Conservation (phyloP, 192 early-diverging fungal species). For the Geranomyces variabilis region DNA sequence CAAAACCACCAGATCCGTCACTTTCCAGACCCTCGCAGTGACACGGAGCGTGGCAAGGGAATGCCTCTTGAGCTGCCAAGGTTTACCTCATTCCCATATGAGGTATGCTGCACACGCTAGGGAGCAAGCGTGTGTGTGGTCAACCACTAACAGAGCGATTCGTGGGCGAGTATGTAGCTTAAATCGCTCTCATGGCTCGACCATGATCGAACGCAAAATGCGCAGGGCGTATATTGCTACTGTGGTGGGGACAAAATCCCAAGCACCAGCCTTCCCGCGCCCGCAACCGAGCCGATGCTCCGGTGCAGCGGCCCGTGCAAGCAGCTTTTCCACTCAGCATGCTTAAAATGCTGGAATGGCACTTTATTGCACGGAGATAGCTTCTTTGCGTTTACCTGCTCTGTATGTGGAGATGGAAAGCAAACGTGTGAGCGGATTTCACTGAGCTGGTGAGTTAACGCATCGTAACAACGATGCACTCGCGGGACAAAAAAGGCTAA, state of each 20-base stretch:
- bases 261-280: conserved; percentile 27
- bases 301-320: conserved; percentile 62
- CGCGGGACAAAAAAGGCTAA: not conserved
- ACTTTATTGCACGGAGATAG: conserved; percentile 66
- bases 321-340: conserved; percentile 78
- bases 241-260: conserved; percentile 68
- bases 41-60: no score
- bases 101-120: not conserved
- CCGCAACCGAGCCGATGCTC: conserved; percentile 68
- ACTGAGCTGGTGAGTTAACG: conserved; percentile 64
- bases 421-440: conserved; percentile 70
- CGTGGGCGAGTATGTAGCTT: not conserved
- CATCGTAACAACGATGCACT: not conserved
- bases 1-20: no score
- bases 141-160: not conserved
- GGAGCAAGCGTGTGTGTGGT: not conserved
- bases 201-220: conserved; percentile 58
- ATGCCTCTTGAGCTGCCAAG: not conserved
- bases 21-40: no score
- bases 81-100: conserved; percentile 6
- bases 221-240: conserved; percentile 77
- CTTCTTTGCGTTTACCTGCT: conserved; percentile 78
- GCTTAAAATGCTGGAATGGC: conserved; percentile 50
- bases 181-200: not conserved
- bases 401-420: conserved; percentile 63